phyloP scores from a whole-genome alignment of 768 basidiomycete species.

The Roridomyces roridus region DNA sequence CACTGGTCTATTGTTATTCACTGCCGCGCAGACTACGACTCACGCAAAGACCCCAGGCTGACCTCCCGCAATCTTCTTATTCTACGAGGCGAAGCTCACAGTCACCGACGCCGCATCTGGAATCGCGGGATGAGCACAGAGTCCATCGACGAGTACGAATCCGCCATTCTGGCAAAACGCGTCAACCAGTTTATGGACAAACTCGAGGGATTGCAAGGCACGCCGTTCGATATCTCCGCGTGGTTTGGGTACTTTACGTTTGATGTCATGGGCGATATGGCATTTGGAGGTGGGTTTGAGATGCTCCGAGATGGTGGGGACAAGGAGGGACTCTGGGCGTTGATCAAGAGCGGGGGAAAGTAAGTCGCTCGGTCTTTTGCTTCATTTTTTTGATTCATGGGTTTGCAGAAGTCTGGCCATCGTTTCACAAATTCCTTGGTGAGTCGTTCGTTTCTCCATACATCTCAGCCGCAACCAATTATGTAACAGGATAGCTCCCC shows the following conservation, averaged over 20 bases:
- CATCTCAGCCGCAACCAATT: too few species aligned
- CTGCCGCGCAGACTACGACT: conserved; percentile 3
- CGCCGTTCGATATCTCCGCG: conserved; percentile 35
- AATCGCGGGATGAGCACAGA: conserved; percentile 51
- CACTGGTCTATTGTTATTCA: background rate
- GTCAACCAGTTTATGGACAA: conserved; percentile 44
- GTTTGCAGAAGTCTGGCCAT: conserved; percentile 38
- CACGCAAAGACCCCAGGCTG: conserved; percentile 3
- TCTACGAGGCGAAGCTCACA: conserved; percentile 34
- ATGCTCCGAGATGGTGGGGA: conserved; percentile 48
- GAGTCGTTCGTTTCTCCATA: background rate
- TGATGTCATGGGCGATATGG: conserved; percentile 48
- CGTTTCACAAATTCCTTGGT: conserved; percentile 37
- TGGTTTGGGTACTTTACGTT: conserved; percentile 49
- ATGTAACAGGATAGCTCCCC: background rate
- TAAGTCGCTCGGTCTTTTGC: conserved; percentile 28
- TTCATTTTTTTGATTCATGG: background rate
- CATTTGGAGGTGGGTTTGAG: conserved; percentile 37
- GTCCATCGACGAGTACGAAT: conserved; percentile 55
- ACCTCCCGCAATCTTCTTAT: background rate
- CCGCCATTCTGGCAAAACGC: conserved; percentile 40
- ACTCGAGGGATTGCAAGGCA: conserved; percentile 27
- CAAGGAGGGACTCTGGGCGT: conserved; percentile 49
- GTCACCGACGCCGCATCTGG: conserved; percentile 52
- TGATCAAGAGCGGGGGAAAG: conserved; percentile 50